Percentiles rank a stretch among this genome's conserved stretches.
Conservation (phyloP, 495 filamentous ascomycete genomes). For the Elaphomyces granulatus region DNA sequence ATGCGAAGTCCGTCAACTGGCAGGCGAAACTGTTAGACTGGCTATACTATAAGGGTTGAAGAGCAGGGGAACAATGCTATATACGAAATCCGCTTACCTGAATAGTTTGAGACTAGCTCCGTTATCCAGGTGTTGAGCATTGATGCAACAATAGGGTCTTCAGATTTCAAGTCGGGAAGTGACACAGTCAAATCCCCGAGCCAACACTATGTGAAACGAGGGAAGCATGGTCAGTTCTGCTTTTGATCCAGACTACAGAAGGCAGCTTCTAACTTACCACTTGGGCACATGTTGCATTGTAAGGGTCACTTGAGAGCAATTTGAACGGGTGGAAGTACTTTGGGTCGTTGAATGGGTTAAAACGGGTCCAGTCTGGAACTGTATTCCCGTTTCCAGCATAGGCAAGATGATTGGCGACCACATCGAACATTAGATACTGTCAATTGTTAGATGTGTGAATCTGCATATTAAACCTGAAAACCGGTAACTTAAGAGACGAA, state of each 20-base stretch:
- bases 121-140: conserved; percentile 54
- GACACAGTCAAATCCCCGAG: conserved; percentile 44
- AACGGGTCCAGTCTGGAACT: conserved; percentile 43
- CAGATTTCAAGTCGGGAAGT: conserved; percentile 60
- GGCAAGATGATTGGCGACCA: conserved; percentile 66
- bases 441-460: neutral
- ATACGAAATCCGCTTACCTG: conserved; percentile 21
- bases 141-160: conserved; percentile 37
- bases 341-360: conserved; percentile 48
- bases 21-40: neutral
- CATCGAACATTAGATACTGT: conserved; percentile 56
- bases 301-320: neutral
- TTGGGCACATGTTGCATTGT: neutral
- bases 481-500: no score
- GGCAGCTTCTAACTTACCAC: neutral
- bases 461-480: no score
- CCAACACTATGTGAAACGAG: conserved; percentile 45
- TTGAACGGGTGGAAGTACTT: conserved; percentile 47
- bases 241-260: no score
- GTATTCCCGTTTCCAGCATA: conserved; percentile 36
- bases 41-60: no score
- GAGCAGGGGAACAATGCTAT: no score
- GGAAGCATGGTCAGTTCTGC: no score
- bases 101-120: conserved; percentile 49
- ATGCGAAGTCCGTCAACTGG: conserved; percentile 62